Evolutionary conservation across 805 yeast species (phyloP), one percentile per base, ranked within the genome.

Genomic region (Wickerhamiella occidentalis): DNA sequence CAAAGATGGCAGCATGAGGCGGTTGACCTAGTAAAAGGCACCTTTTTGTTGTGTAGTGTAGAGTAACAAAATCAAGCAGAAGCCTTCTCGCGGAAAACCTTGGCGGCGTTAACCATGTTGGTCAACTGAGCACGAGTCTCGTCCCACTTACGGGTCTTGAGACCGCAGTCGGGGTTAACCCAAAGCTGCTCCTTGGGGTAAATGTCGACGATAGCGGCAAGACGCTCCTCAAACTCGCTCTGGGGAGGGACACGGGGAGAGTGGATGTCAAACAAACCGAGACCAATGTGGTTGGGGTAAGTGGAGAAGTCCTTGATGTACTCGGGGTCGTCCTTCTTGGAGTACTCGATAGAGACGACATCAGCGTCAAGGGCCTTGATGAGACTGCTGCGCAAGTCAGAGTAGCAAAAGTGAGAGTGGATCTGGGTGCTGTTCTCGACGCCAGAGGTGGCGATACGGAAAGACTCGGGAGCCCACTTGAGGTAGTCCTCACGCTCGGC

Each of bases 111-210:
- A 69, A 92, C 97, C 98, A 92, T 92, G 76, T 92, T 85, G 71
- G 94, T 85, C 73, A 92, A 82, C 65, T 94, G 86, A 67, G 81
- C 87, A 69, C 75, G 86, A 64, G 90, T 85, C 80, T 92, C 98
- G 63, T 84, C 86, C 98, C 98, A 92, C 64, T 95, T 95, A 82
- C 98, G 88, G 71, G 98, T 92, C 85, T 92, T 92, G 73, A 92
- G 81, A 80, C 98, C 98, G 81, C 98, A 92, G 78, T 92, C 98
- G 67, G 98, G 98, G 94, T 92, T 92, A 69, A 92, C 94, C 98
- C 98, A 92, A 80, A 92, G 85, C 74, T 88, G 90, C 72, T 85
- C 85, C 68, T 92, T 94, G 70, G 96, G 96, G 79, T 90, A 90
- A 54, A 85, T 92, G 77, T 87, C 86, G 73, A 92, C 76, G 76